Evolutionary conservation across 345 rosid genomes (phyloP).

Genomic region (Isatis tinctoria): DNA sequence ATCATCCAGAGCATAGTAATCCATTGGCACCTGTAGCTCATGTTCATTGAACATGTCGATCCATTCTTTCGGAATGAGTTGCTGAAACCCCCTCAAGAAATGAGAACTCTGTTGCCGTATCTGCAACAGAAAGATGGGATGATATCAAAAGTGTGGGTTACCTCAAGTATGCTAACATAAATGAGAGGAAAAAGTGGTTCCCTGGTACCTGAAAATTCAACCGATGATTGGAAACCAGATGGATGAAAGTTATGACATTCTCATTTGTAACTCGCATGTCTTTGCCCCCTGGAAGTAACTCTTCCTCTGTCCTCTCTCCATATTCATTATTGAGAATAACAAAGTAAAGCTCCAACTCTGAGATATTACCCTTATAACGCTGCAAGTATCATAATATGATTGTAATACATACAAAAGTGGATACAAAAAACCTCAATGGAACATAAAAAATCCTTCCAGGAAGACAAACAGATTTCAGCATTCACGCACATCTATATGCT

Average conservation of each 20-base stretch:
- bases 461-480: background rate
- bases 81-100: slow-evolving; percentile 95
- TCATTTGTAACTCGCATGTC: slow-evolving; percentile 78
- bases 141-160: slow-evolving; percentile 8
- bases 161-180: slow-evolving; percentile 7
- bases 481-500: background rate
- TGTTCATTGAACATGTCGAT: slow-evolving; percentile 97
- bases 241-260: slow-evolving; percentile 84
- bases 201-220: slow-evolving; percentile 73
- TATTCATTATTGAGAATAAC: slow-evolving; percentile 94
- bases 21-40: slow-evolving; percentile 77
- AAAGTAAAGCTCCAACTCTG: slow-evolving; percentile 85
- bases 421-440: background rate
- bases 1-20: background rate
- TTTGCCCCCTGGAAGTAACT: slow-evolving; percentile 86
- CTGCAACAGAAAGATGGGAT: slow-evolving; percentile 36
- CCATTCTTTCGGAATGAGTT: slow-evolving; percentile 91
- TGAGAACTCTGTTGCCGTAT: slow-evolving; percentile 93
- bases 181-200: slow-evolving; percentile 10
- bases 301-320: slow-evolving; percentile 95
- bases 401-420: background rate
- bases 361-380: slow-evolving; percentile 82
- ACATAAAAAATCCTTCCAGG: background rate
- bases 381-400: slow-evolving; percentile 30
- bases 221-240: slow-evolving; percentile 96